phyloP scores from a whole-genome alignment of 371 early-diverging fungal species.

The Apophysomyces elegans region DNA sequence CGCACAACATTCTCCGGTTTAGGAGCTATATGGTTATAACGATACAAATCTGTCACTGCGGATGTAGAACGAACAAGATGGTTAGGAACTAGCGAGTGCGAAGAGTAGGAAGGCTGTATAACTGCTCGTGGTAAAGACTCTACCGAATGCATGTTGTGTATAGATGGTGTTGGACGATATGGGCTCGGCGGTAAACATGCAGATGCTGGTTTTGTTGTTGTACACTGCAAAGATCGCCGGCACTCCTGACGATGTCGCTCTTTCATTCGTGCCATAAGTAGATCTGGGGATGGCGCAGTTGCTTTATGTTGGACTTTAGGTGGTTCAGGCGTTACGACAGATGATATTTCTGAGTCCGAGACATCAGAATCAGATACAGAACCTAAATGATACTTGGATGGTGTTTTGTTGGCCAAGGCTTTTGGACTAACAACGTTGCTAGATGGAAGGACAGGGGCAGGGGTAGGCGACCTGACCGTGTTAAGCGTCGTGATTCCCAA shows the following conservation, averaged over 20 bases:
- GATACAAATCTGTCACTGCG: not conserved
- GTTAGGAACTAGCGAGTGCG: conserved; percentile 1
- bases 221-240: conserved; percentile 22
- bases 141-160: not conserved
- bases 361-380: conserved; percentile 20
- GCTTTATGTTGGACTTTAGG: conserved; percentile 10
- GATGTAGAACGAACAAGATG: conserved; percentile 7
- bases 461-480: conserved; percentile 2
- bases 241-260: conserved; percentile 30
- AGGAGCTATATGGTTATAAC: not conserved
- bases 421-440: not conserved
- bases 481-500: conserved; percentile 5
- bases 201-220: not conserved
- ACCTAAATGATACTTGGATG: conserved; percentile 10
- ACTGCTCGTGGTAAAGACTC: not conserved
- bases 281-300: not conserved
- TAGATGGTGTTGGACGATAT: not conserved
- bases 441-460: conserved; percentile 3
- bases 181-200: not conserved
- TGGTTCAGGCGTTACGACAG: not conserved
- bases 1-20: conserved; percentile 2
- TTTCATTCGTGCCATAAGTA: conserved; percentile 27
- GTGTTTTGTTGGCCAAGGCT: conserved; percentile 5
- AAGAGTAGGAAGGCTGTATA: not conserved
- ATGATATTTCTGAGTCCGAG: conserved; percentile 16